Evolutionary conservation across 2,329 filamentous ascomycete species (phyloP), one percentile per base, ranked within the genome.

Genomic region (Paecilomyces niveus): DNA sequence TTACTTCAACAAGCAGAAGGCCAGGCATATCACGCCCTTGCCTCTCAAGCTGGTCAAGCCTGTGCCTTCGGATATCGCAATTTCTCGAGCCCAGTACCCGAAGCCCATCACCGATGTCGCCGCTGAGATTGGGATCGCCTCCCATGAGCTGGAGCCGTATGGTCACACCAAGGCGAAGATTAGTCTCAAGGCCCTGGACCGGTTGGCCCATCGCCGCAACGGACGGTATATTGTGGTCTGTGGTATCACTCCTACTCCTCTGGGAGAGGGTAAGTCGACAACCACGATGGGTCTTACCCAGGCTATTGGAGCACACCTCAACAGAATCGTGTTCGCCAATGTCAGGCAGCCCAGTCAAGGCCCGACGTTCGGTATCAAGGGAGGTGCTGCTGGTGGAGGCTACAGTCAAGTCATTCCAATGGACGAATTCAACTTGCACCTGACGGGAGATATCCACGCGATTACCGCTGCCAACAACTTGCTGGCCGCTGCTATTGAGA

Each of bases 331-430:
- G 2, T 97, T 99, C 74, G 94, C 94, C 76, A 97, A 99, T 72
- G 94, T 99, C 55, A 87, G 94, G 61, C 94, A 99, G 74, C 94
- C 94, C 55, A 96, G 91, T 68, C 94, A 97, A 79, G 94, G 94
- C 3, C 94, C 94, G 58, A 99, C 94, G 0, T 99, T 99, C 73
- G 94, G 94, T 69, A 97, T 99, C 83, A 99, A 99, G 82, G 94
- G 94, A 62, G 94, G 94, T 69, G 94, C 94, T 60, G 94, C 94
- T 58, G 94, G 94, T 69, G 94, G 94, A 74, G 94, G 94, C 45
- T 99, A 97, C 84, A 96, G 91, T 74, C 94, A 99, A 75, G 94
- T 99, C 70, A 97, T 99, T 68, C 94, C 94, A 59, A 99, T 99
- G 94, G 94, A 99, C 68, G 94, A 99, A 76, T 99, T 99, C 81